These are phyloP conservation scores for Dipodascus albidus DNA, from an alignment of 805 yeast species.

Conservation along the genomic window DNA sequence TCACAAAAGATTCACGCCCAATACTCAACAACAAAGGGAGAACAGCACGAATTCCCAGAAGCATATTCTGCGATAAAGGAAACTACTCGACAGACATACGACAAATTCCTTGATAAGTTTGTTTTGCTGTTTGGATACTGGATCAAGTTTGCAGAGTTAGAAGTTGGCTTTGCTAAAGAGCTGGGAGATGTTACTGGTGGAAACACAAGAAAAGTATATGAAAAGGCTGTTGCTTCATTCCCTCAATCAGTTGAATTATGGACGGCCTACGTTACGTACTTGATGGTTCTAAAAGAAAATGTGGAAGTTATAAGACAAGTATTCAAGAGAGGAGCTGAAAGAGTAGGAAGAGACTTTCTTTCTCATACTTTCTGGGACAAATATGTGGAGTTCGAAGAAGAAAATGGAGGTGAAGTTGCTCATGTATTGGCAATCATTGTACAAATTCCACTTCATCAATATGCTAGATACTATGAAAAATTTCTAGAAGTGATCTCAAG, in stretches of 20 bases:
- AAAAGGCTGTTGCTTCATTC: slow-evolving; percentile 26
- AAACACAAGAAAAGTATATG: slow-evolving; percentile 17
- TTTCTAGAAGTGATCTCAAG: slow-evolving; percentile 12
- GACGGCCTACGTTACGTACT: slow-evolving; percentile 19
- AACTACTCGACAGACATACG: slow-evolving; percentile 12
- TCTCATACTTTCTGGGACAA: slow-evolving; percentile 79
- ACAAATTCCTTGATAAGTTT: slow-evolving; percentile 22
- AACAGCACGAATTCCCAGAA: neutral
- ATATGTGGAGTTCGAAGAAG: slow-evolving; percentile 47
- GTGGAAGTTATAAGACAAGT: slow-evolving; percentile 11
- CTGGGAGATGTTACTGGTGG: slow-evolving; percentile 16
- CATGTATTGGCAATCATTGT: slow-evolving; percentile 27
- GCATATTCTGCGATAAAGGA: neutral
- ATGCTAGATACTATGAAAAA: slow-evolving; percentile 60
- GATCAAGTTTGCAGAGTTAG: slow-evolving; percentile 28
- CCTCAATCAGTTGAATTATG: slow-evolving; percentile 24
- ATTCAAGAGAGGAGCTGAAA: slow-evolving; percentile 37
- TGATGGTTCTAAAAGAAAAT: slow-evolving; percentile 13
- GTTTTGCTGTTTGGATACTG: slow-evolving; percentile 34
- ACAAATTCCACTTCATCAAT: slow-evolving; percentile 69
- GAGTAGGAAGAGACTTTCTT: slow-evolving; percentile 60
- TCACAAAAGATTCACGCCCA: neutral
- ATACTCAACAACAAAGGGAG: neutral
- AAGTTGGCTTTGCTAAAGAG: slow-evolving; percentile 8
- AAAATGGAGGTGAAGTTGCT: slow-evolving; percentile 28